A percentile compares a stretch with the other conserved stretches of the same genome.
Conservation (phyloP, 2,329 filamentous ascomycete genomes). For the Penicillium sp. region DNA sequence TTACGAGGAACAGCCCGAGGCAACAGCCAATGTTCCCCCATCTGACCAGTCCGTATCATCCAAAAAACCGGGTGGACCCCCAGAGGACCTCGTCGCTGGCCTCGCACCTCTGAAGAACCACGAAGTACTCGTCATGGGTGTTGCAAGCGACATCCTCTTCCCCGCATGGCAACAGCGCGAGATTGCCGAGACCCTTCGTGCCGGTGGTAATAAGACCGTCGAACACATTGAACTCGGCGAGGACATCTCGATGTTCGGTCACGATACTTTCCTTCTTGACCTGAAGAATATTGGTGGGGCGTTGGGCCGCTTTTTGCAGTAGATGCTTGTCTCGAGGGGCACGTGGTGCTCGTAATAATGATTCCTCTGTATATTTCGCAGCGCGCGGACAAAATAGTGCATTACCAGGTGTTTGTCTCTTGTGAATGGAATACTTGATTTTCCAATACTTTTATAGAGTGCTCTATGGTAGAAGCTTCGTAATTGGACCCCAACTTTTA, state of each 20-base stretch:
- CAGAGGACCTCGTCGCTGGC: constrained; percentile 75
- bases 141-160: constrained; percentile 93
- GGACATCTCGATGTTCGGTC: constrained; percentile 90
- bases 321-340: background rate
- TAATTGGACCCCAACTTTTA: too few species aligned
- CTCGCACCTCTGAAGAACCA: constrained; percentile 69
- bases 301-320: constrained; percentile 74
- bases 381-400: constrained; percentile 11
- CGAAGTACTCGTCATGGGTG: constrained; percentile 84
- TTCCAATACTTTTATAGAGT: background rate
- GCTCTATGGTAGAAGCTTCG: too few species aligned
- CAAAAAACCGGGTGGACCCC: constrained; percentile 51
- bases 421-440: constrained; percentile 5
- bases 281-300: constrained; percentile 86
- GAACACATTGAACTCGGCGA: constrained; percentile 89
- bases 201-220: constrained; percentile 75
- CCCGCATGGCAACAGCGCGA: constrained; percentile 98
- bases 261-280: constrained; percentile 94
- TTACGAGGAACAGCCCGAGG: constrained; percentile 79
- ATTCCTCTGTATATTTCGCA: constrained; percentile 6
- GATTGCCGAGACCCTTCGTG: constrained; percentile 77
- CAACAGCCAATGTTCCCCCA: constrained; percentile 38
- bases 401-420: constrained; percentile 14
- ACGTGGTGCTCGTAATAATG: background rate
- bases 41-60: constrained; percentile 31